Base-by-base conservation (phyloP, 495 filamentous ascomycete genomes). In the Penicillium antarcticum region DNA sequence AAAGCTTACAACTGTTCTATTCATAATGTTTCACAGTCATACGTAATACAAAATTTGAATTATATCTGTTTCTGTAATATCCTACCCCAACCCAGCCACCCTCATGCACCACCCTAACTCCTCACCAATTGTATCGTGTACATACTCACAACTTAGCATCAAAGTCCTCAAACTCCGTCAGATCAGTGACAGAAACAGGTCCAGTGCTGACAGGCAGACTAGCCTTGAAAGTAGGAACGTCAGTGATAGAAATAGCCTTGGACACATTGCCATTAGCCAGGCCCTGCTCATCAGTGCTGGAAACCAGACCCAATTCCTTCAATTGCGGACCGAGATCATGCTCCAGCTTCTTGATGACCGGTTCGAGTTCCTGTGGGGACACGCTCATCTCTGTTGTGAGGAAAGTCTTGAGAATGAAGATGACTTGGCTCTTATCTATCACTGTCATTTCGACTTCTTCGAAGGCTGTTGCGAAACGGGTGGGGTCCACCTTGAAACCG, bases 81-180 rank as follows among this genome's bases (percentile, higher is more conserved):
- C 42, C 49, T 32, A 48, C 26, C 46, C 39, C 46, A 35, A 51
- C 35, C 26, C 32, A 14, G 26, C 57, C 24, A 35, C 34, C 10
- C 43, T 34, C 42, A 60, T 49, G 26, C 44, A 50, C 34, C 31
- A n/a, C 32, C 26, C 38, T 46, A 51, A 51, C 51, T 42, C 21
- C 8, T 42, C 16, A 14, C 54, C 21, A 4, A 32, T 29, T 8
- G 26, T 29, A 29, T 29, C 26, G 26, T 11, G 17, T 21, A 55
- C 23, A 42, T n/a, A 13, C 45, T 78, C 67, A 89, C 41, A 94
- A 80, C 72, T 94, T 94, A 11, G 87, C 69, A 44, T 85, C 87
- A 55, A 84, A 70, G 52, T 96, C 91, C 68, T 92, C 88, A 61
- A 87, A 96, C 50, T 89, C 88, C 54, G 73, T 87, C 42, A 97